Percentiles rank a stretch among this genome's conserved stretches.
Conservation (phyloP, 768 basidiomycete species). For the Trametes cinnabarina region DNA sequence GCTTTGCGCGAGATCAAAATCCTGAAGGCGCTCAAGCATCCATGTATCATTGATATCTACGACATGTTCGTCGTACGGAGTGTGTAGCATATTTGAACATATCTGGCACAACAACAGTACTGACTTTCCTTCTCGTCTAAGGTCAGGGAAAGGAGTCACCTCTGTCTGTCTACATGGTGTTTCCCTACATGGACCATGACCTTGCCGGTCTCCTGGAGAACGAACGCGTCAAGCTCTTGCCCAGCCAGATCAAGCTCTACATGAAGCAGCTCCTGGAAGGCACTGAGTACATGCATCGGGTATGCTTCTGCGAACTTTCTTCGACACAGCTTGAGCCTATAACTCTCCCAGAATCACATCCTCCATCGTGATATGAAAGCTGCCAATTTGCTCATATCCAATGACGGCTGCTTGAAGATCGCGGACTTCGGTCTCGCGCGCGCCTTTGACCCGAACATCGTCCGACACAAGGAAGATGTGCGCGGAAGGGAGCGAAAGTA, state of each 20-base stretch:
- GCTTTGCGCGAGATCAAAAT: slow-evolving; percentile 97
- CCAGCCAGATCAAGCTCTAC: slow-evolving; percentile 90
- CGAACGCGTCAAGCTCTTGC: slow-evolving; percentile 76
- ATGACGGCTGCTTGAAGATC: slow-evolving; percentile 78
- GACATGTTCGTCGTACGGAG: slow-evolving; percentile 91
- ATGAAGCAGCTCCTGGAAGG: slow-evolving; percentile 97
- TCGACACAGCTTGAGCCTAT: slow-evolving; percentile 5
- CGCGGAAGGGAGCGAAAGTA: slow-evolving; percentile 66
- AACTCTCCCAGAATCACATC: slow-evolving; percentile 74
- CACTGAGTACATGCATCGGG: slow-evolving; percentile 92
- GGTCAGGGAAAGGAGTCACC: slow-evolving; percentile 65
- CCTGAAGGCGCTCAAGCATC: slow-evolving; percentile 83
- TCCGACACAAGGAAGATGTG: slow-evolving; percentile 36
- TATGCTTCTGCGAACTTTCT: slow-evolving; percentile 39
- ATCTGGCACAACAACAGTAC: not conserved
- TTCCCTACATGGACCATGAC: slow-evolving; percentile 99
- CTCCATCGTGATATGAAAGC: slow-evolving; percentile 99
- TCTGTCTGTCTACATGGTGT: slow-evolving; percentile 95
- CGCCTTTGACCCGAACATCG: slow-evolving; percentile 57
- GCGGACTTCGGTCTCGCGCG: slow-evolving; percentile 98
- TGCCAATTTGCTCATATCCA: slow-evolving; percentile 92
- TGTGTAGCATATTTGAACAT: slow-evolving; percentile 33
- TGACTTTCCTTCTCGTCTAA: too few species aligned
- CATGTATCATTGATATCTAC: slow-evolving; percentile 80
- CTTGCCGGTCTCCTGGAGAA: slow-evolving; percentile 93